A percentile compares a stretch with the other conserved stretches of the same genome.
Evolutionary conservation across 441 rosid genomes (phyloP).

Genomic region (Dalechampia spathulata): DNA sequence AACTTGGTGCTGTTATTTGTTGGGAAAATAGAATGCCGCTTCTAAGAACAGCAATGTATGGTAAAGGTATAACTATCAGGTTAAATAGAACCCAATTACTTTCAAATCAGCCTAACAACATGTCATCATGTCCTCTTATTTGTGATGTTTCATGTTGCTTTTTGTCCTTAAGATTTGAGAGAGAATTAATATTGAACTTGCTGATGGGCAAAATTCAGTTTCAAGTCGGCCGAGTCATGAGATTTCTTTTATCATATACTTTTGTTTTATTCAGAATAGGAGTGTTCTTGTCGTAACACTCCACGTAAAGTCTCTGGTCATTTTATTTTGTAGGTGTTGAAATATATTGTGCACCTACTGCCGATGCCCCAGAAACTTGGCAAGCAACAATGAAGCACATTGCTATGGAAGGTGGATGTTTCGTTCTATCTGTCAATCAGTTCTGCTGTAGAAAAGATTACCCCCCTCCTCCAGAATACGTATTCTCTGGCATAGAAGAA

Average conservation of each 20-base stretch:
- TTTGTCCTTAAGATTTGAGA: no score
- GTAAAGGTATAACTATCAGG: constrained; percentile 50
- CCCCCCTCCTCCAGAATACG: constrained; percentile 83
- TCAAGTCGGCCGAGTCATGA: no score
- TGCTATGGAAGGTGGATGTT: constrained; percentile 93
- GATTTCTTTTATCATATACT: no score
- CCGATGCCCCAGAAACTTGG: constrained; percentile 78
- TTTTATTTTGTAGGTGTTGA: constrained; percentile 51
- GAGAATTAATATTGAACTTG: background rate
- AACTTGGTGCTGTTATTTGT: constrained; percentile 85
- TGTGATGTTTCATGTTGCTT: background rate
- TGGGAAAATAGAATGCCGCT: constrained; percentile 97
- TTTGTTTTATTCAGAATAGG: no score
- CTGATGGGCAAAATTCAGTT: no score
- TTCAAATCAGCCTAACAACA: no score
- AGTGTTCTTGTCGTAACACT: no score
- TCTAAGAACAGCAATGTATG: constrained; percentile 89
- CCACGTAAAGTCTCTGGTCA: no score
- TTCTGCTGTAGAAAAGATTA: constrained; percentile 81
- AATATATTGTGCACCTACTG: constrained; percentile 93
- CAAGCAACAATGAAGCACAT: constrained; percentile 83
- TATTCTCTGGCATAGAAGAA: constrained; percentile 59
- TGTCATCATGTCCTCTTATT: background rate
- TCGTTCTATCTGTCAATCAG: constrained; percentile 80
- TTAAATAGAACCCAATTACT: no score